Evolutionary conservation across 2,329 filamentous ascomycete genomes (phyloP), one percentile per base, ranked within the genome.

Genomic region (Aspergillus sp.): DNA sequence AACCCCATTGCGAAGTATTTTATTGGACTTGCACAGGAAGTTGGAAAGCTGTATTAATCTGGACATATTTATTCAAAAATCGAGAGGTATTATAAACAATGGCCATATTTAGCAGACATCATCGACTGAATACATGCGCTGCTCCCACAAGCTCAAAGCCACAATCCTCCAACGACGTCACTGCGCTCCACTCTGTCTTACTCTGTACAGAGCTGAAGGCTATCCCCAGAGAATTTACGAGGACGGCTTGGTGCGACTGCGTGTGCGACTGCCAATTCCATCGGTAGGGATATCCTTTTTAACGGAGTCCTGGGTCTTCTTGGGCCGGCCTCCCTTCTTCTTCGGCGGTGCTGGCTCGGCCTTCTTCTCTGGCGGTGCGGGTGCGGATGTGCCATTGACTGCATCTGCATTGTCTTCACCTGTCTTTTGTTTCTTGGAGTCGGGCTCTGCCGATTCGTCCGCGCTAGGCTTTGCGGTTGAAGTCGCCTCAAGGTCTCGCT

Each of bases 261-360:
- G 71, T 43, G 74, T 76, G 37, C 74, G 67, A 59, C 71, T 76
- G 35, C 74, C 72, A 58, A 73, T 68, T 9, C 74, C 71, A 64
- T 71, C 70, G 19, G 62, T 64, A 9, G 70, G 64, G 31, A 69
- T 59, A 8, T 59, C 51, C 54, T 66, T 68, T 54, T 70, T 71
- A 50, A 63, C 50, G 14, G 63, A 46, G 21, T 69, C 66, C 59
- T 72, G 69, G 17, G 62, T 66, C 55, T 73, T 75, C 62, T 72
- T 74, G 4, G 69, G 62, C 14, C 69, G 69, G 19, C 64, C 64
- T 12, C 62, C 54, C 54, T 71, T 70, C 61, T 72, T 73, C 27
- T 31, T 31, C 9, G 27, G 27, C 27, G 27, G 27, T 11, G 27
- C 27, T 31, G 27, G 9, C 27, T 31, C 27, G 27, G 4, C 27